These are phyloP conservation scores for Hibiscus tridactylites DNA, from an alignment of 345 rosid genomes.

Conservation along the genomic window DNA sequence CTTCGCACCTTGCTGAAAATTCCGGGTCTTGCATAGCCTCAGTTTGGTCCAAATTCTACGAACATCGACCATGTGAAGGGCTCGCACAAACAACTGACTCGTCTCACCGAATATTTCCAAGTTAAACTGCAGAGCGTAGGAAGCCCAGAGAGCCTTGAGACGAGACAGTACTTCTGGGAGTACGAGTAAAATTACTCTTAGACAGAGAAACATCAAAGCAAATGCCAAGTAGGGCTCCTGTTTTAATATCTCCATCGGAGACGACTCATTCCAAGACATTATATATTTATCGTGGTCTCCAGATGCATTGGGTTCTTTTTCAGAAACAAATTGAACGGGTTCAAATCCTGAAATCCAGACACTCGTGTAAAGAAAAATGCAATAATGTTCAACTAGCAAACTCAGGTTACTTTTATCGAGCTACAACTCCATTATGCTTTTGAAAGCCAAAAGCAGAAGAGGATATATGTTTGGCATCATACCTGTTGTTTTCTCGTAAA, in stretches of 20 bases:
- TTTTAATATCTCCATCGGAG: constrained; percentile 33
- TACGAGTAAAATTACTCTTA: constrained; percentile 34
- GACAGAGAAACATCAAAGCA: constrained; percentile 40
- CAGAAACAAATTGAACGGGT: constrained; percentile 40
- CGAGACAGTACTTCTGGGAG: constrained; percentile 40
- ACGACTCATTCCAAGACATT: constrained; percentile 20
- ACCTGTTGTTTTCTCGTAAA: constrained; percentile 73
- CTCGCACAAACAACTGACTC: constrained; percentile 56
- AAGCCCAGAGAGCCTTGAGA: constrained; percentile 52
- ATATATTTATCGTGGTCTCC: constrained; percentile 14
- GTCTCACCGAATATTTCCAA: constrained; percentile 79
- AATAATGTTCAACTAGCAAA: neutral
- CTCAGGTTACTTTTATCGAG: neutral
- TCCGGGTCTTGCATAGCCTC: constrained; percentile 58
- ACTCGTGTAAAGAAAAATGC: neutral
- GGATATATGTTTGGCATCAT: neutral
- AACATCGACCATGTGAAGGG: constrained; percentile 62
- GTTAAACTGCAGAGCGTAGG: constrained; percentile 54
- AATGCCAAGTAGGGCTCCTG: constrained; percentile 55
- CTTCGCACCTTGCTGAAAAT: constrained; percentile 67
- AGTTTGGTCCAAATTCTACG: constrained; percentile 76
- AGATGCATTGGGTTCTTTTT: constrained; percentile 22
- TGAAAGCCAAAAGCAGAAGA: neutral
- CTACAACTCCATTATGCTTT: neutral
- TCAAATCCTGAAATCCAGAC: constrained; percentile 42